phyloP scores from a whole-genome alignment of 2,329 filamentous ascomycete genomes.

The Apiospora aurea region DNA sequence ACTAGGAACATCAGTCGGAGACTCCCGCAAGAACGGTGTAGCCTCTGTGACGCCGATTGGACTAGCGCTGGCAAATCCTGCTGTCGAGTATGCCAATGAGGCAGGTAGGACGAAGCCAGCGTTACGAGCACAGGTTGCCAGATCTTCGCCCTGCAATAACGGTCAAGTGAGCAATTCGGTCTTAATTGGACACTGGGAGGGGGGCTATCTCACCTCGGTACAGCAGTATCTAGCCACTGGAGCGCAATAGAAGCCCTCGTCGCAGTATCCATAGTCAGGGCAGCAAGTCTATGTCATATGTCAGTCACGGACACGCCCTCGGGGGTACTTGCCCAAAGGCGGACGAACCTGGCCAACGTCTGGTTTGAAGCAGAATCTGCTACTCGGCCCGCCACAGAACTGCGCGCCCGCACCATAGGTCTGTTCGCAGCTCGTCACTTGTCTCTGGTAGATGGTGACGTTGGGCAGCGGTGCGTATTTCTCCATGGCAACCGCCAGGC shows the following conservation, averaged over 20 bases:
- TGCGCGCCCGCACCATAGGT: constrained; percentile 43
- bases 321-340: constrained; percentile 8
- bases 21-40: not conserved
- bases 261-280: constrained; percentile 45
- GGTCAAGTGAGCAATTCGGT: not conserved
- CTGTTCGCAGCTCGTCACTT: constrained; percentile 42
- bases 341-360: constrained; percentile 41
- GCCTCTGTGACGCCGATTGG: constrained; percentile 27
- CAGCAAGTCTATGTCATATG: constrained; percentile 44
- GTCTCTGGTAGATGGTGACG: constrained; percentile 30
- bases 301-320: constrained; percentile 26
- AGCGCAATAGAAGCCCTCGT: constrained; percentile 45
- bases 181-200: constrained; percentile 29
- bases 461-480: constrained; percentile 32
- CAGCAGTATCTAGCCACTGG: constrained; percentile 49
- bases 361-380: constrained; percentile 46
- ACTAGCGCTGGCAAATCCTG: constrained; percentile 26
- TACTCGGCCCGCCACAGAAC: constrained; percentile 41
- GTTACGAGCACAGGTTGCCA: constrained; percentile 42
- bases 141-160: constrained; percentile 42
- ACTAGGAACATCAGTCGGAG: not conserved
- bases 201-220: constrained; percentile 38
- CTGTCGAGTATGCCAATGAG: constrained; percentile 22
- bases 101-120: constrained; percentile 43
- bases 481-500: constrained; percentile 32